Conservation (phyloP, 2,329 filamentous ascomycete species). For the Grosmannia clavigera region DNA sequence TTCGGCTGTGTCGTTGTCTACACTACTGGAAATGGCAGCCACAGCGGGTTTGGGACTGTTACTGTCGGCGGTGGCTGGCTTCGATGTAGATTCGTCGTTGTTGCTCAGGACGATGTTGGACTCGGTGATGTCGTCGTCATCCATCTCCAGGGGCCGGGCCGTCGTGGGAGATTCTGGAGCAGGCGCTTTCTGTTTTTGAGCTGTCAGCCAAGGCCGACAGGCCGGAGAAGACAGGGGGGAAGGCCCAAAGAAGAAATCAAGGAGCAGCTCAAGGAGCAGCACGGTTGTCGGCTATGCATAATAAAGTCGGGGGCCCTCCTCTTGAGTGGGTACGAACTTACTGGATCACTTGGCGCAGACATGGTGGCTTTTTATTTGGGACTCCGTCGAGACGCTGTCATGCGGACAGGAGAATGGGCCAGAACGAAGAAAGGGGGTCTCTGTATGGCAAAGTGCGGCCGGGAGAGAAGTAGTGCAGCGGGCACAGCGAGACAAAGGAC, state of each 20-base stretch:
- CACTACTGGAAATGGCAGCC: slow-evolving; percentile 17
- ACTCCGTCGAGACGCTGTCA: too few relatives aligned
- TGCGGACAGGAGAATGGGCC: background rate
- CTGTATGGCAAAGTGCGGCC: background rate
- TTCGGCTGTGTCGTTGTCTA: slow-evolving; percentile 15
- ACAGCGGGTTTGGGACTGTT: background rate
- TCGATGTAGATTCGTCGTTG: slow-evolving; percentile 21
- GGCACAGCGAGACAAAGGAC: too few relatives aligned
- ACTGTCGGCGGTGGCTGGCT: background rate
- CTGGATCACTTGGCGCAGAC: slow-evolving; percentile 21
- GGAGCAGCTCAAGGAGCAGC: background rate
- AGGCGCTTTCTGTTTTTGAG: slow-evolving; percentile 23
- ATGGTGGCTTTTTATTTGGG: slow-evolving; percentile 10
- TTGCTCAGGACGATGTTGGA: slow-evolving; percentile 27
- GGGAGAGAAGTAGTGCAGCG: background rate
- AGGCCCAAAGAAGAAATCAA: background rate
- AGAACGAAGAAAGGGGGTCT: too few relatives aligned
- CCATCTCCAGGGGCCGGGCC: slow-evolving; percentile 51
- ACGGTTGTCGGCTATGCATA: background rate
- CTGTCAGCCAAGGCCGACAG: background rate
- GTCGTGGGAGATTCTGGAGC: slow-evolving; percentile 54
- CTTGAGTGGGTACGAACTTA: slow-evolving; percentile 10
- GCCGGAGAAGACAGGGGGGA: background rate
- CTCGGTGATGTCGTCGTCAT: slow-evolving; percentile 59
- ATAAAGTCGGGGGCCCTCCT: background rate